Conservation (phyloP, 75 land plant genomes). For the Picea glauca region DNA sequence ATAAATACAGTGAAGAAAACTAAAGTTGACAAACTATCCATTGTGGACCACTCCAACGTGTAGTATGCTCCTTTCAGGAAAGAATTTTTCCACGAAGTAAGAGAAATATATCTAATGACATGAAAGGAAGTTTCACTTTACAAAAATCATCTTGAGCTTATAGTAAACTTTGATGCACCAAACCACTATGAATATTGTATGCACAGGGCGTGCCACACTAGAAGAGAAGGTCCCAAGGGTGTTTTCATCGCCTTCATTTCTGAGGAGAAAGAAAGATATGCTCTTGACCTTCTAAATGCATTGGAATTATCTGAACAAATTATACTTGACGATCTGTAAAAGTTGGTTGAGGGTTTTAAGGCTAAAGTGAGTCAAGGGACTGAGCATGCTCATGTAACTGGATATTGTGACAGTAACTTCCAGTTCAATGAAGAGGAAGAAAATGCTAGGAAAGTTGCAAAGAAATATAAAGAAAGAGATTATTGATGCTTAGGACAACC, state of each 20-base stretch:
- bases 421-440: slow-evolving; percentile 96
- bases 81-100: too few species aligned
- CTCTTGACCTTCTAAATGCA: slow-evolving; percentile 93
- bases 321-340: slow-evolving; percentile 86
- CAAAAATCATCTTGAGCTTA: too few species aligned
- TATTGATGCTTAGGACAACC: slow-evolving; percentile 63
- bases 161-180: too few species aligned
- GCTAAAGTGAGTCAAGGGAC: slow-evolving; percentile 89
- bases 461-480: slow-evolving; percentile 95
- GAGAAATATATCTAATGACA: slow-evolving; percentile 24
- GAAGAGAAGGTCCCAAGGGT: slow-evolving; percentile 90
- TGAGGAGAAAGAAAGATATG: slow-evolving; percentile 81
- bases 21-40: too few species aligned
- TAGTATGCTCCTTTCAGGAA: too few species aligned
- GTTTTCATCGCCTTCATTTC: slow-evolving; percentile 83
- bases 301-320: slow-evolving; percentile 85
- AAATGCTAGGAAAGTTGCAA: slow-evolving; percentile 53
- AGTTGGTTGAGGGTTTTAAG: slow-evolving; percentile 89
- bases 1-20: too few species aligned
- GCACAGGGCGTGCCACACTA: slow-evolving; percentile 92
- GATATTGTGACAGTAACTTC: slow-evolving; percentile 98
- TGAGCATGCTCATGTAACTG: slow-evolving; percentile 92
- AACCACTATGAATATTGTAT: slow-evolving; percentile 35
- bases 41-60: too few species aligned
- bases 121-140: too few species aligned